These are phyloP conservation scores for Penicillium ochrochloron DNA, from an alignment of 495 filamentous ascomycete genomes.

Conservation along the genomic window DNA sequence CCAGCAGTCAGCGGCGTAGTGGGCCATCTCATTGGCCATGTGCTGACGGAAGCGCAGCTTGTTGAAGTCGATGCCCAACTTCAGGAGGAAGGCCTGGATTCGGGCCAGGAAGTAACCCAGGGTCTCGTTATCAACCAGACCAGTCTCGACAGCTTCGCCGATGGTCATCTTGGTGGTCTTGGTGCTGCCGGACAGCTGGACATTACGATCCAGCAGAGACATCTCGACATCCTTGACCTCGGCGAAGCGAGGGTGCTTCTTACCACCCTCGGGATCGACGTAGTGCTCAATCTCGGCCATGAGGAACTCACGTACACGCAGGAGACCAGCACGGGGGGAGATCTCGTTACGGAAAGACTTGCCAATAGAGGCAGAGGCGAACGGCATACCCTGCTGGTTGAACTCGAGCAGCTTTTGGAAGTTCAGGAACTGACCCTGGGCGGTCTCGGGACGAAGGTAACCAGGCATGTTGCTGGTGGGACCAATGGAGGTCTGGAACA, in stretches of 20 bases:
- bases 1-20: slow-evolving; percentile 86
- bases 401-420: slow-evolving; percentile 73
- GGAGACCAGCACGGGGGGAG: slow-evolving; percentile 67
- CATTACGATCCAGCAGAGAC: slow-evolving; percentile 69
- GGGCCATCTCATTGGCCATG: slow-evolving; percentile 83
- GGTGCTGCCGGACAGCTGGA: slow-evolving; percentile 72
- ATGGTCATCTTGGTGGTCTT: slow-evolving; percentile 62
- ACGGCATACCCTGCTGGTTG: slow-evolving; percentile 72
- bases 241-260: slow-evolving; percentile 68
- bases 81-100: slow-evolving; percentile 73
- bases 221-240: slow-evolving; percentile 67
- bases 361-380: slow-evolving; percentile 75
- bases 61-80: slow-evolving; percentile 67
- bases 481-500: slow-evolving; percentile 75
- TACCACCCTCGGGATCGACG: slow-evolving; percentile 72
- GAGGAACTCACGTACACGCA: slow-evolving; percentile 72
- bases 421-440: slow-evolving; percentile 70
- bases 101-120: slow-evolving; percentile 86
- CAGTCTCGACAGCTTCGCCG: slow-evolving; percentile 69
- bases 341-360: slow-evolving; percentile 80
- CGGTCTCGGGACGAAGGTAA: slow-evolving; percentile 70
- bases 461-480: slow-evolving; percentile 66
- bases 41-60: slow-evolving; percentile 86
- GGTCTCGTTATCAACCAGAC: slow-evolving; percentile 80
- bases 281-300: slow-evolving; percentile 80